Conservation (phyloP, 441 rosid genomes). For the Mallotus japonicus region DNA sequence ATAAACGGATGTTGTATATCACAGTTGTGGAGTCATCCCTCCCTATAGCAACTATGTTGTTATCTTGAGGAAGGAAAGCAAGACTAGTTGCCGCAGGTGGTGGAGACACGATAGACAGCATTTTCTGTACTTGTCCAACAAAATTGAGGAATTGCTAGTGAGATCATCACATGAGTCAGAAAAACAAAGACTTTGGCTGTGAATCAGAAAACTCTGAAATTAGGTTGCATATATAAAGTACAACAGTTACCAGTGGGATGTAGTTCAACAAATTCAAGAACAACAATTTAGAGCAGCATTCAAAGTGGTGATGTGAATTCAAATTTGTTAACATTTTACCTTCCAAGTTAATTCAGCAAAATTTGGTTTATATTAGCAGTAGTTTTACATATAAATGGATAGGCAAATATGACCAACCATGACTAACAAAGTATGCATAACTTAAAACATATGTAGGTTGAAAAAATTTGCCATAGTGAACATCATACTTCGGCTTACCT, state of each 20-base stretch:
- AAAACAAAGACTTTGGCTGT: neutral
- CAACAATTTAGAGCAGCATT: neutral
- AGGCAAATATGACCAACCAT: neutral
- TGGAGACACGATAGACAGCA: slow-evolving; percentile 48
- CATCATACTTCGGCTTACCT: slow-evolving; percentile 34
- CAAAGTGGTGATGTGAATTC: neutral
- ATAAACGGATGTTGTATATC: slow-evolving; percentile 45
- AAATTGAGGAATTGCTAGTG: neutral
- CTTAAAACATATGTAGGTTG: neutral
- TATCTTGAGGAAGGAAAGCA: slow-evolving; percentile 62
- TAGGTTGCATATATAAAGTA: neutral
- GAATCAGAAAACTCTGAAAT: neutral
- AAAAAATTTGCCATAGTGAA: slow-evolving; percentile 5
- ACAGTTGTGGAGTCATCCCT: slow-evolving; percentile 53
- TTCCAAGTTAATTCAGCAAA: neutral
- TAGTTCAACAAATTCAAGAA: neutral
- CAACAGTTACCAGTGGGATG: neutral
- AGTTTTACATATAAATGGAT: neutral
- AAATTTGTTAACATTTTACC: neutral
- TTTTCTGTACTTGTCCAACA: slow-evolving; percentile 35
- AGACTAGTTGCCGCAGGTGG: slow-evolving; percentile 62
- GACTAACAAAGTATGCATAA: neutral
- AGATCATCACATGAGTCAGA: neutral
- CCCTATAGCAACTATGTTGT: slow-evolving; percentile 60
- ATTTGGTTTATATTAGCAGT: neutral